Evolutionary conservation across 2,329 filamentous ascomycete species (phyloP).

Genomic region (Claviceps sp.): DNA sequence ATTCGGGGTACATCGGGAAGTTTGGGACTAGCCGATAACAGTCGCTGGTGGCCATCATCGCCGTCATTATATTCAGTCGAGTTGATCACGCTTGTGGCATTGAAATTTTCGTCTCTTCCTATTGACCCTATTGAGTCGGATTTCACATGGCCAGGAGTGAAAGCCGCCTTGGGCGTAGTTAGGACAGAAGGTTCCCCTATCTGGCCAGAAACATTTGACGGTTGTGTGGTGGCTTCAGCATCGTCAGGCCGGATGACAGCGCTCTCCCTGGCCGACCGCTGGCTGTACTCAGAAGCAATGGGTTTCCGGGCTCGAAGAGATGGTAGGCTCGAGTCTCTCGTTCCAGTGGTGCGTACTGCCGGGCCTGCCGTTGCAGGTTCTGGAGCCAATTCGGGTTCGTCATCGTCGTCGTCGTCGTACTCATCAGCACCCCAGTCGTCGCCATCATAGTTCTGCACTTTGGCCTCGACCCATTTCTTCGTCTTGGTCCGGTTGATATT

Average conservation of each 20-base stretch:
- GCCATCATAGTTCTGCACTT: slow-evolving; percentile 74
- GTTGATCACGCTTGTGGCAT: not conserved
- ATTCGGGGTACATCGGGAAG: slow-evolving; percentile 44
- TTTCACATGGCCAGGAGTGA: not conserved
- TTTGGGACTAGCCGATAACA: slow-evolving; percentile 39
- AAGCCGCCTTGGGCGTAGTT: slow-evolving; percentile 37
- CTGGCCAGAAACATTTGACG: slow-evolving; percentile 65
- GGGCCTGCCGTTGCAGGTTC: not conserved
- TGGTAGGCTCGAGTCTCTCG: slow-evolving; percentile 4
- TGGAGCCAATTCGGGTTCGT: slow-evolving; percentile 26
- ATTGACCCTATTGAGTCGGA: slow-evolving; percentile 1
- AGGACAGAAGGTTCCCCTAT: slow-evolving; percentile 52
- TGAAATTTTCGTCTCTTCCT: not conserved
- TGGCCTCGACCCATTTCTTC: slow-evolving; percentile 89
- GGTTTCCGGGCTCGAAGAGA: slow-evolving; percentile 5
- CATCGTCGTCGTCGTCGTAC: slow-evolving; percentile 62
- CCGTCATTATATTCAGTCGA: not conserved
- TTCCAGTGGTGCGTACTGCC: not conserved
- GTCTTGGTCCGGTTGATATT: slow-evolving; percentile 86
- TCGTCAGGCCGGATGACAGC: not conserved
- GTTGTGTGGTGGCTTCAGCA: slow-evolving; percentile 15
- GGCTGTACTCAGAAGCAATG: not conserved
- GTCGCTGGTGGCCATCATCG: slow-evolving; percentile 6
- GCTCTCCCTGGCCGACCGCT: not conserved
- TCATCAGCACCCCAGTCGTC: slow-evolving; percentile 81